These are phyloP conservation scores for Carpinus viminea DNA, from an alignment of 306 rosid species.

Conservation along the genomic window DNA sequence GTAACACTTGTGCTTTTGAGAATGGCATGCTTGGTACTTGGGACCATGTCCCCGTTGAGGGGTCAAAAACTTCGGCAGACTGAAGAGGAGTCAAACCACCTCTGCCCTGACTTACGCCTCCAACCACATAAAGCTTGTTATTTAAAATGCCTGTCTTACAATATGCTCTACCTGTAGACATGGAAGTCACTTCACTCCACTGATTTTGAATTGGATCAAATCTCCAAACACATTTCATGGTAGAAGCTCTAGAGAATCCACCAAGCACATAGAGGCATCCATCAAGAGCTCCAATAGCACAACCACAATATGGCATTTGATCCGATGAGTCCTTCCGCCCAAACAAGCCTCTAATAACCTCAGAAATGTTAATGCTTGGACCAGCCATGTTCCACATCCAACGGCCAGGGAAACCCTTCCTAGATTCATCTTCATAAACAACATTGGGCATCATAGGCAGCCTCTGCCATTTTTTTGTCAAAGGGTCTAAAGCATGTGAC, in stretches of 20 bases:
- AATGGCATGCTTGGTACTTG: slow-evolving; percentile 91
- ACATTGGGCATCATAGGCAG: slow-evolving; percentile 74
- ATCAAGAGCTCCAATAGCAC: slow-evolving; percentile 77
- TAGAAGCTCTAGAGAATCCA: slow-evolving; percentile 78
- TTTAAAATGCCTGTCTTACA: slow-evolving; percentile 84
- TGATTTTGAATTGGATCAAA: slow-evolving; percentile 64
- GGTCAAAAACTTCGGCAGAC: slow-evolving; percentile 91
- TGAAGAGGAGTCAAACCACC: slow-evolving; percentile 86
- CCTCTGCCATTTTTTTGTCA: slow-evolving; percentile 77
- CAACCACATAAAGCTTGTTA: slow-evolving; percentile 88
- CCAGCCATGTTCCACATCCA: slow-evolving; percentile 83
- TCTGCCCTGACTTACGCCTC: slow-evolving; percentile 87
- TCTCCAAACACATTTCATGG: slow-evolving; percentile 81
- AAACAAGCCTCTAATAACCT: slow-evolving; percentile 76
- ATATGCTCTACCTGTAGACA: slow-evolving; percentile 87
- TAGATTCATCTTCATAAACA: slow-evolving; percentile 52
- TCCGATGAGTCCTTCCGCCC: slow-evolving; percentile 71
- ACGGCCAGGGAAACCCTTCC: slow-evolving; percentile 53
- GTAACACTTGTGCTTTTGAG: slow-evolving; percentile 73
- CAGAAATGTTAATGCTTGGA: slow-evolving; percentile 62
- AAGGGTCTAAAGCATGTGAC: slow-evolving; percentile 86
- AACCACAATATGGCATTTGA: slow-evolving; percentile 89
- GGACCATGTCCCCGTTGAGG: slow-evolving; percentile 69
- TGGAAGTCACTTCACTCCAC: slow-evolving; percentile 73
- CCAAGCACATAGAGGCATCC: slow-evolving; percentile 92